These are phyloP conservation scores for Chaetomium olivaceum DNA, from an alignment of 2,329 filamentous ascomycete genomes.

Conservation along the genomic window DNA sequence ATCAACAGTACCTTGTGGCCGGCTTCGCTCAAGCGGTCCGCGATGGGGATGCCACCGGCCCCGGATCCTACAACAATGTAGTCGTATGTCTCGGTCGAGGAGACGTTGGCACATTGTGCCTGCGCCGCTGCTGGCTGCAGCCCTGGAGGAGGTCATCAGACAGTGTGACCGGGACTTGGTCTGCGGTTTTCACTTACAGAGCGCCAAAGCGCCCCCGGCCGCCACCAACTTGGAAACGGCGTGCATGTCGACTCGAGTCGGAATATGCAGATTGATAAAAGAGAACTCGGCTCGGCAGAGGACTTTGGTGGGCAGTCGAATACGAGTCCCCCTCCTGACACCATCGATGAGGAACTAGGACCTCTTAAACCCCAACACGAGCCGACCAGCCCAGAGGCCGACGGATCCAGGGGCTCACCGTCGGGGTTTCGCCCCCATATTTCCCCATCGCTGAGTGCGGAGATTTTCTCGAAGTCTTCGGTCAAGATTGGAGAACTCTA, in stretches of 20 bases:
- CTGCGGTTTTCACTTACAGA: constrained; percentile 19
- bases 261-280: background rate
- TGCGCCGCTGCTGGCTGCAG: constrained; percentile 18
- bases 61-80: constrained; percentile 65
- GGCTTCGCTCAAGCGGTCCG: constrained; percentile 63
- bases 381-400: background rate
- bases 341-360: background rate
- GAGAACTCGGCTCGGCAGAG: background rate
- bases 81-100: constrained; percentile 49
- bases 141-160: constrained; percentile 16
- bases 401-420: background rate
- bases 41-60: constrained; percentile 60
- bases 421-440: constrained; percentile 20
- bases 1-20: constrained; percentile 66
- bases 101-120: constrained; percentile 22
- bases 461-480: constrained; percentile 19
- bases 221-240: constrained; percentile 16
- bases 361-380: constrained; percentile 5
- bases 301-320: background rate
- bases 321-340: background rate
- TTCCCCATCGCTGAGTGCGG: constrained; percentile 27
- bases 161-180: no score
- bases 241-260: constrained; percentile 20
- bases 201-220: constrained; percentile 9
- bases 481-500: constrained; percentile 12